Conservation (phyloP, 2,329 filamentous ascomycete species). For the Rasamsonia emersonii region DNA sequence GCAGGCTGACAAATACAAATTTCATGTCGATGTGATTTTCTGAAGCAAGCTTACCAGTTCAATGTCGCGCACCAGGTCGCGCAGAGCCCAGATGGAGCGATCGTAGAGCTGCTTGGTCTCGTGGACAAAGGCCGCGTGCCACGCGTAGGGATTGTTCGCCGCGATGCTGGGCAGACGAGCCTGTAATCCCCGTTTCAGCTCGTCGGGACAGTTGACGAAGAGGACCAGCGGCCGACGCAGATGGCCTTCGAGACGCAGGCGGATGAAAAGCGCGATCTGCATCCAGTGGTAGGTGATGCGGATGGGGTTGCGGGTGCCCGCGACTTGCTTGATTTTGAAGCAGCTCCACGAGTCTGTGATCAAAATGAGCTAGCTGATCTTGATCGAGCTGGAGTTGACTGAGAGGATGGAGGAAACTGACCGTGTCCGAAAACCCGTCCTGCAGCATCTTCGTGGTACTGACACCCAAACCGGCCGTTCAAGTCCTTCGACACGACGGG, state of each 20-base stretch:
- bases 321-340: constrained; percentile 16
- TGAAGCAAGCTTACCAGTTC: constrained; percentile 18
- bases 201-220: constrained; percentile 8
- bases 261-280: constrained; percentile 14
- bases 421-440: constrained; percentile 1
- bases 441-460: constrained; percentile 6
- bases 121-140: constrained; percentile 17
- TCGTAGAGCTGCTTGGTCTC: constrained; percentile 17
- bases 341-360: constrained; percentile 16
- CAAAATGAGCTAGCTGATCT: neutral
- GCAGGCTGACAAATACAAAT: neutral
- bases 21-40: neutral
- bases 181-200: constrained; percentile 4
- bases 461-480: constrained; percentile 14
- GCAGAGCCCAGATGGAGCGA: constrained; percentile 20
- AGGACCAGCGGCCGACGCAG: constrained; percentile 9
- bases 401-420: neutral
- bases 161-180: neutral
- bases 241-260: constrained; percentile 10
- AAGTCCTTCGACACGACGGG: constrained; percentile 10
- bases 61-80: constrained; percentile 19
- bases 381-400: neutral
- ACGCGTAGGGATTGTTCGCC: constrained; percentile 11
- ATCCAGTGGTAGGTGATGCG: constrained; percentile 13
- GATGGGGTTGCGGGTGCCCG: neutral